Conservation (phyloP, 305 asterid species). For the Withania somnifera region DNA sequence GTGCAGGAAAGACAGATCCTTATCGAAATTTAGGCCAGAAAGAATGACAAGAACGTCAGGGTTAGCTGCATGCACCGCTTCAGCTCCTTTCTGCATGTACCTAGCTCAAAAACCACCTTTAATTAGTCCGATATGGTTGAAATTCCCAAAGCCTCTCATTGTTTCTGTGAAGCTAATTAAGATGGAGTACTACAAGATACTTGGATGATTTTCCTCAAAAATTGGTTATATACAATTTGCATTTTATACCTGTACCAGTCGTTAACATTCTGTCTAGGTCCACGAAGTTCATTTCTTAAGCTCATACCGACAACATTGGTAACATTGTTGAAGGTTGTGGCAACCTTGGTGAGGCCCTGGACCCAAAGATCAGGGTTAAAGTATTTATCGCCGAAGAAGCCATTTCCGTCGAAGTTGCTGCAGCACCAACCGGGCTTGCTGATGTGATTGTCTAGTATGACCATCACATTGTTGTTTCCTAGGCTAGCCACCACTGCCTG, state of each 20-base stretch:
- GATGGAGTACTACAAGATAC: too few species aligned
- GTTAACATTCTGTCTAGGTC: constrained; percentile 47
- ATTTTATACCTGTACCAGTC: constrained; percentile 72
- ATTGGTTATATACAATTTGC: background rate
- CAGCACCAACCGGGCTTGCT: constrained; percentile 98
- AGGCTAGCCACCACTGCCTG: constrained; percentile 91
- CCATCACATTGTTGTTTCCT: constrained; percentile 61
- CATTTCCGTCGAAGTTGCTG: constrained; percentile 72
- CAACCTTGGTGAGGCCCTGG: constrained; percentile 60
- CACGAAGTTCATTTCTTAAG: constrained; percentile 86
- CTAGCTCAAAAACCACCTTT: constrained; percentile 10
- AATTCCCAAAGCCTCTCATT: background rate
- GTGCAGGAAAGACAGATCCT: constrained; percentile 53
- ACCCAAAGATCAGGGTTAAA: constrained; percentile 69
- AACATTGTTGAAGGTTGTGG: constrained; percentile 46
- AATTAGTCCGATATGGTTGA: background rate
- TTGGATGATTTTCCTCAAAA: too few species aligned
- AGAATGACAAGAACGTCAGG: constrained; percentile 59
- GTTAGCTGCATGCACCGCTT: constrained; percentile 79
- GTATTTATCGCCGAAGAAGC: constrained; percentile 77
- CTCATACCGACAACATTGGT: constrained; percentile 72
- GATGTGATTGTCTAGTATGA: constrained; percentile 71
- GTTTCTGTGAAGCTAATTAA: too few species aligned
- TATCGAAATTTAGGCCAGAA: constrained; percentile 61
- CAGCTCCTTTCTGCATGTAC: constrained; percentile 85